phyloP scores from a whole-genome alignment of 1,139 yeast genomes.

The Scheffersomyces illinoinensis region DNA sequence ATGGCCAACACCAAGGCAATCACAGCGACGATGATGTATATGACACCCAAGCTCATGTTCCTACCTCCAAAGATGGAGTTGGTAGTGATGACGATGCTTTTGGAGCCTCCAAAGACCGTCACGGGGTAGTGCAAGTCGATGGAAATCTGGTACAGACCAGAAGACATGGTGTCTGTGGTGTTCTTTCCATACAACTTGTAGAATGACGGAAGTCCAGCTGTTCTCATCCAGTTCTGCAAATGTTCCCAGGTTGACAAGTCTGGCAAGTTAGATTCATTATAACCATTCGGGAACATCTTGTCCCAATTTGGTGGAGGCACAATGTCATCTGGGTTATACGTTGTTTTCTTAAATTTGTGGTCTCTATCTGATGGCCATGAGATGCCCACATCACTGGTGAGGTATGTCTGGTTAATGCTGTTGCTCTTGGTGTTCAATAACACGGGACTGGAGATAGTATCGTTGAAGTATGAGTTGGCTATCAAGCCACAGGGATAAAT shows the following conservation, averaged over 20 bases:
- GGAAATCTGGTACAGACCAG: constrained; percentile 62
- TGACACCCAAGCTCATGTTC: constrained; percentile 64
- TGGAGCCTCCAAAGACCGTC: constrained; percentile 65
- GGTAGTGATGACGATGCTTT: constrained; percentile 65
- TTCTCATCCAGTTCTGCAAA: constrained; percentile 80
- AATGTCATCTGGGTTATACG: constrained; percentile 55
- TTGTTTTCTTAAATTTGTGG: constrained; percentile 57
- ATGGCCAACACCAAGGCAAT: constrained; percentile 48
- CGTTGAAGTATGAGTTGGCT: constrained; percentile 76
- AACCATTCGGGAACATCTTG: constrained; percentile 66
- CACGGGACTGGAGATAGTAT: constrained; percentile 56
- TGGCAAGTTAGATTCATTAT: constrained; percentile 64
- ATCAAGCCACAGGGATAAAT: constrained; percentile 78
- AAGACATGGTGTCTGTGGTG: constrained; percentile 44
- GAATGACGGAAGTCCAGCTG: constrained; percentile 73
- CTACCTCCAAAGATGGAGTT: constrained; percentile 72
- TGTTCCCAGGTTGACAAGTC: constrained; percentile 50
- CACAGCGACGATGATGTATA: constrained; percentile 66
- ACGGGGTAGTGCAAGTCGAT: constrained; percentile 73
- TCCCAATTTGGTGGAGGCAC: constrained; percentile 83
- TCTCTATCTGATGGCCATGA: constrained; percentile 68
- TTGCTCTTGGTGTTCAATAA: constrained; percentile 44
- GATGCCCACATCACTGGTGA: constrained; percentile 55
- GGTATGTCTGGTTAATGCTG: constrained; percentile 42
- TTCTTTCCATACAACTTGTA: constrained; percentile 67